Percentiles rank a stretch among this genome's conserved stretches.
phyloP scores from a whole-genome alignment of 148 eudicot species.

The Agrostemma githago region DNA sequence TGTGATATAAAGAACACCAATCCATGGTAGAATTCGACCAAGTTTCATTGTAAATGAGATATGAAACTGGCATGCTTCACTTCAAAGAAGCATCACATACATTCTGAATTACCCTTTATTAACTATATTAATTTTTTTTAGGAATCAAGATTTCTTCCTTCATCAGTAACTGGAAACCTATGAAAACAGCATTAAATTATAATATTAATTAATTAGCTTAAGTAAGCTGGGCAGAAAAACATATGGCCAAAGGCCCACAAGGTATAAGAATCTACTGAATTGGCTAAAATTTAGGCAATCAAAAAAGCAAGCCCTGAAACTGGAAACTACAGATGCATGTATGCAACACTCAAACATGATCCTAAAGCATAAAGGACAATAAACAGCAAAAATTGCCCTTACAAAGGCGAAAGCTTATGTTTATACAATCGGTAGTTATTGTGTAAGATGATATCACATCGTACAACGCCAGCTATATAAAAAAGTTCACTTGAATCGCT shows the following conservation, averaged over 20 bases:
- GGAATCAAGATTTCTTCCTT: conserved; percentile 23
- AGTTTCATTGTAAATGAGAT: conserved; percentile 18
- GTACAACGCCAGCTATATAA: no score
- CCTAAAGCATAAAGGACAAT: neutral
- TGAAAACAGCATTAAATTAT: neutral
- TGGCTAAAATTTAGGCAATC: conserved; percentile 7
- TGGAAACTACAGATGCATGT: neutral
- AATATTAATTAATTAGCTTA: neutral
- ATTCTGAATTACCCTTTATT: conserved; percentile 8
- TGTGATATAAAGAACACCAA: conserved; percentile 24
- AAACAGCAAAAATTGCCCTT: neutral
- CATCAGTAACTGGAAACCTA: conserved; percentile 15
- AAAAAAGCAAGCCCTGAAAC: conserved; percentile 8
- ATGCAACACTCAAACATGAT: neutral
- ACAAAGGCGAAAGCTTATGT: neutral
- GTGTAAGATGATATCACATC: no score
- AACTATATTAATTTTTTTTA: neutral
- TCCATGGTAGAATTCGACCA: conserved; percentile 23
- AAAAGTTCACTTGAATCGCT: no score
- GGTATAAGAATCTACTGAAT: conserved; percentile 11
- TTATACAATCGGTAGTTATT: no score
- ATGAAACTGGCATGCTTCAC: conserved; percentile 17
- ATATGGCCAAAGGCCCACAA: neutral
- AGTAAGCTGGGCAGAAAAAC: neutral
- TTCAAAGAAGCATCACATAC: conserved; percentile 2